Evolutionary conservation across 2,329 filamentous ascomycete species (phyloP).

Genomic region (Sarocladium brachiariae): DNA sequence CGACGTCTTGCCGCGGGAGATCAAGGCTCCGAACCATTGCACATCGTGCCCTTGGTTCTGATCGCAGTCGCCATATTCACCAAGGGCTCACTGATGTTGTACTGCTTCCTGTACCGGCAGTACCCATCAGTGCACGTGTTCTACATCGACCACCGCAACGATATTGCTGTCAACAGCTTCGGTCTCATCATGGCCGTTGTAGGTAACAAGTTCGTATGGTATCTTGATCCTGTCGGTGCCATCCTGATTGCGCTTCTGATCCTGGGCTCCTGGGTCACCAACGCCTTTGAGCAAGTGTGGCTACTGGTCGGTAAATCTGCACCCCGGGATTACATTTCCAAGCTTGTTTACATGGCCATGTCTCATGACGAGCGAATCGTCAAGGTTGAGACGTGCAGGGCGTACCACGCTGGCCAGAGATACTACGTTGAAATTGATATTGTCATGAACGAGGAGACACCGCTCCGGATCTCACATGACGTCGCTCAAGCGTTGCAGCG

Average conservation of each 20-base stretch:
- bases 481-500: slow-evolving; percentile 53
- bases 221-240: slow-evolving; percentile 53
- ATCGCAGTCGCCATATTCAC: slow-evolving; percentile 47
- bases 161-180: slow-evolving; percentile 48
- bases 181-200: slow-evolving; percentile 50
- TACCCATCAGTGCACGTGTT: slow-evolving; percentile 51
- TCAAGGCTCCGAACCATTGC: slow-evolving; percentile 34
- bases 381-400: slow-evolving; percentile 52
- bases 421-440: slow-evolving; percentile 59
- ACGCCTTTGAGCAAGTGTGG: slow-evolving; percentile 56
- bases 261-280: slow-evolving; percentile 53
- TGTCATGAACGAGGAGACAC: slow-evolving; percentile 49
- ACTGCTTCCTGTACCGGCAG: slow-evolving; percentile 44
- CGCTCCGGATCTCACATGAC: slow-evolving; percentile 51
- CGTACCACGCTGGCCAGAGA: slow-evolving; percentile 54
- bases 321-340: slow-evolving; percentile 48
- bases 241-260: slow-evolving; percentile 55
- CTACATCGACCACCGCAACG: slow-evolving; percentile 51
- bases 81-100: slow-evolving; percentile 45
- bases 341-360: slow-evolving; percentile 48
- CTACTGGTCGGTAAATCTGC: slow-evolving; percentile 55
- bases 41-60: slow-evolving; percentile 48
- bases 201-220: slow-evolving; percentile 48
- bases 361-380: slow-evolving; percentile 47
- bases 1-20: slow-evolving; percentile 40